A percentile compares a stretch with the other conserved stretches of the same genome.
These are phyloP conservation scores for Eremochloa ophiuroides DNA, from an alignment of 176 grass and related monocot genomes.

Conservation along the genomic window DNA sequence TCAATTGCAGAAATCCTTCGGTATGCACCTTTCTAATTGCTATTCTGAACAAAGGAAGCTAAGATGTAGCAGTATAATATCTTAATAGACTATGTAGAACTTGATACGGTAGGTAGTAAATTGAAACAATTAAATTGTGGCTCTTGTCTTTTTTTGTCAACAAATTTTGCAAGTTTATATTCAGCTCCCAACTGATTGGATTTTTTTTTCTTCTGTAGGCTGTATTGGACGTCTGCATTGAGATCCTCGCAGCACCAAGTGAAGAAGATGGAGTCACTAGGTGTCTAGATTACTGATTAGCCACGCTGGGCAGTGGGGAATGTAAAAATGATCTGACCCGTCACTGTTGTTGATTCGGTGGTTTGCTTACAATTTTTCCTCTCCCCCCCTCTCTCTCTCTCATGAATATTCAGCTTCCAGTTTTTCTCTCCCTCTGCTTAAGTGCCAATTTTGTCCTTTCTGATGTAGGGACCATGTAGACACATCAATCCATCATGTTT, in stretches of 20 bases:
- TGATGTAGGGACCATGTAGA: neutral
- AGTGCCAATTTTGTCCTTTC: constrained; percentile 10
- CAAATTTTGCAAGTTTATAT: neutral
- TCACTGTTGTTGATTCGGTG: neutral
- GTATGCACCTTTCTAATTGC: constrained; percentile 38
- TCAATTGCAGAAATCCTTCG: constrained; percentile 82
- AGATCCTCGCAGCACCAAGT: constrained; percentile 69
- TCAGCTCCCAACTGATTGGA: neutral
- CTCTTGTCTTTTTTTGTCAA: neutral
- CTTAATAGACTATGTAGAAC: neutral
- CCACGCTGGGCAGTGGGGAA: neutral
- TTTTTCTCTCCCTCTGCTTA: neutral
- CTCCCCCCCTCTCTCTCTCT: no score
- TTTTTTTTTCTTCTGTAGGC: constrained; percentile 37
- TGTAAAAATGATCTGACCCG: neutral
- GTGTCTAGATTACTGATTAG: constrained; percentile 68
- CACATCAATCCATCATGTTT: neutral
- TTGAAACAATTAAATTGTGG: neutral
- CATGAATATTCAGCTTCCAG: no score
- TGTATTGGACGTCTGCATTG: constrained; percentile 66
- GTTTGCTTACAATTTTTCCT: neutral
- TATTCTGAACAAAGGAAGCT: neutral
- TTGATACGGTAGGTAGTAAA: neutral
- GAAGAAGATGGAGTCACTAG: constrained; percentile 82
- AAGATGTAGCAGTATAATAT: neutral